phyloP scores from a whole-genome alignment of 345 rosid species.

The Pistacia atlantica region DNA sequence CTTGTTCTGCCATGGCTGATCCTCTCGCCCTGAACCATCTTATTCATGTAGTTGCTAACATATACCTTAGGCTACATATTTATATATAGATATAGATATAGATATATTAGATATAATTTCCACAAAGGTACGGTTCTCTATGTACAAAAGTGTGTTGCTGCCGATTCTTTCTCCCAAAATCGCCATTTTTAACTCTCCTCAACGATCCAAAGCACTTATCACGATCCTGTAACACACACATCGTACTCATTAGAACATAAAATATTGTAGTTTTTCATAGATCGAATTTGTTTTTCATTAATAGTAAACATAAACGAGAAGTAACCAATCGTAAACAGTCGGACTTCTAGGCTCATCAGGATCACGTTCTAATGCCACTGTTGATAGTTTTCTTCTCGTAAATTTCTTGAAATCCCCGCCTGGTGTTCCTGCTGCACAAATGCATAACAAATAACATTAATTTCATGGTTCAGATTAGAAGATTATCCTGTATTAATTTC shows the following conservation, averaged over 20 bases:
- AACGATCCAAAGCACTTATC: conserved; percentile 73
- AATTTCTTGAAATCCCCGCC: conserved; percentile 46
- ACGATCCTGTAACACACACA: conserved; percentile 53
- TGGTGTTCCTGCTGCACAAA: conserved; percentile 65
- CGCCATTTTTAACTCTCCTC: conserved; percentile 33
- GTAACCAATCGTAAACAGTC: conserved; percentile 63
- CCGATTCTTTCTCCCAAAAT: conserved; percentile 21
- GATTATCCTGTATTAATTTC: too few relatives aligned
- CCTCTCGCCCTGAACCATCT: not conserved
- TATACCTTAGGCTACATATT: not conserved
- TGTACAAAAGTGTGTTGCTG: conserved; percentile 3
- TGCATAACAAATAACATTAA: not conserved
- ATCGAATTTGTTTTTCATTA: too few relatives aligned
- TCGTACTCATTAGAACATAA: not conserved
- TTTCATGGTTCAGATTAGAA: too few relatives aligned
- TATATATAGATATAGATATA: not conserved
- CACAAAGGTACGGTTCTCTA: not conserved
- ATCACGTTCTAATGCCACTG: conserved; percentile 27
- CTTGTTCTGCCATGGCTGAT: not conserved
- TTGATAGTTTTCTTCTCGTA: conserved; percentile 36
- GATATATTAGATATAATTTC: not conserved
- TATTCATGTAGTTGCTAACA: not conserved
- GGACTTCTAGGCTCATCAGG: conserved; percentile 49
- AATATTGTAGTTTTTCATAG: not conserved
- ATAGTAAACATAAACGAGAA: not conserved